Evolutionary conservation across 352 stramenopile genomes (phyloP), one percentile per base, ranked within the genome.

Genomic region (Globisporangium irregulare): DNA sequence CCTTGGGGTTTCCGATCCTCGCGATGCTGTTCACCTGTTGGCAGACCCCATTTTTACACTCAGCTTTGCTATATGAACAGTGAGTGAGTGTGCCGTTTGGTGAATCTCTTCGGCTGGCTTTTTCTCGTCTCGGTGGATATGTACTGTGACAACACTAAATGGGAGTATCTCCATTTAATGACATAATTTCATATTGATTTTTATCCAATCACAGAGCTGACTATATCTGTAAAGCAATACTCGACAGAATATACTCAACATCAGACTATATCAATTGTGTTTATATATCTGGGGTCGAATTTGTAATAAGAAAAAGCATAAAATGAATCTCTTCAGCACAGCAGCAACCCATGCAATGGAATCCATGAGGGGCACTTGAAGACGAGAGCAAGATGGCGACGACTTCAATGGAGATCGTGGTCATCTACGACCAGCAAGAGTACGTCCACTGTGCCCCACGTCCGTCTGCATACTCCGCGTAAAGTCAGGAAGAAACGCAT

Each of bases 391-490:
- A 29, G 29, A 57, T 57, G 50, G 15, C 18, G 53, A n/a, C 14
- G 25, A 41, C 48, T 4, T 27, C 27, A n/a, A 66, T 79, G 57
- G 72, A 84, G 48, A 65, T 91, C 51, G 71, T 75, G 7, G 74
- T 91, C 34, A 78, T 93, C 22, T 91, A 75, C 67, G 54, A 82
- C 53, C 70, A 74, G 34, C 66, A 87, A 53, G 84, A 93, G 84
- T 90, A 64, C 73, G 84, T 82, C 32, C n/a, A 43, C 41, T 22
- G 5, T 50, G 15, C 14, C 10, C 41, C 38, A 20, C 15, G 20
- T 4, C 3, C 38, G 38, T 15, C 38, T 12, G 36, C 51, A 14
- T 18, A 12, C 22, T 56, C 50, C n/a, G 18, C 24, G 9, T 18
- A n/a, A 8, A 9, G 0, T 6, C 1, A 20, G 43, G 7, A 20